A percentile compares a stretch with the other conserved stretches of the same genome.
These are phyloP conservation scores for Tulasnella calospora DNA, from an alignment of 768 basidiomycete species.

Conservation along the genomic window DNA sequence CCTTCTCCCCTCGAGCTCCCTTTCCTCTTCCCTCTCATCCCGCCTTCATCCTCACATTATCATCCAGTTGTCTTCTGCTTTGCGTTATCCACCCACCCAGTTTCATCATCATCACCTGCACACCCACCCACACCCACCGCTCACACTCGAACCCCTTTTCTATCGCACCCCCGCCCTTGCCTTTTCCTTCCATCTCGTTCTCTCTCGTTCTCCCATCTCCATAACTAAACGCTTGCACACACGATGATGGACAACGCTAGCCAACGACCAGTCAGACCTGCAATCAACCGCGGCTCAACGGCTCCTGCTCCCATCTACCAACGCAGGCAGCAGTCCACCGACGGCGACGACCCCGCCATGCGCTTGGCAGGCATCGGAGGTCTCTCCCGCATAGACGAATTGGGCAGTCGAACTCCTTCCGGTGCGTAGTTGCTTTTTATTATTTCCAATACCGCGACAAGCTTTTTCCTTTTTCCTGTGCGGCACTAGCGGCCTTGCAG, in stretches of 20 bases:
- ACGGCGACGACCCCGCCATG: conserved; percentile 17
- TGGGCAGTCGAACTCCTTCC: not conserved
- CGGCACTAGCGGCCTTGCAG: conserved; percentile 8
- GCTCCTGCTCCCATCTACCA: conserved; percentile 25
- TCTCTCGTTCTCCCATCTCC: not conserved
- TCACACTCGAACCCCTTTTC: conserved; percentile 4
- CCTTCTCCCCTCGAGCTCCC: not conserved
- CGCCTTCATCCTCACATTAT: not conserved
- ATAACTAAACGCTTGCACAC: not conserved
- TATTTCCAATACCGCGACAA: not conserved
- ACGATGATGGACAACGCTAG: conserved; percentile 8
- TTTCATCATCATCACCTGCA: not conserved
- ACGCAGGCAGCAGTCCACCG: conserved; percentile 13
- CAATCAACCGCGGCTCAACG: conserved; percentile 9
- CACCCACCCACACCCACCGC: not conserved
- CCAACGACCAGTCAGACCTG: conserved; percentile 12
- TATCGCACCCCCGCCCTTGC: not conserved
- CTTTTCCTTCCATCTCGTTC: not conserved
- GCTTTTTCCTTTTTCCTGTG: not conserved
- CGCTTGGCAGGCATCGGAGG: conserved; percentile 15
- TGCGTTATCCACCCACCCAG: not conserved
- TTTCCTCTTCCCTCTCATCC: not conserved
- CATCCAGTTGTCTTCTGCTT: not conserved
- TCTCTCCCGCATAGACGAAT: conserved; percentile 20
- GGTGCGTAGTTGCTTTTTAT: not conserved